Conservation (phyloP, 257 asterid genomes). For the Solanum chiquidenum region DNA sequence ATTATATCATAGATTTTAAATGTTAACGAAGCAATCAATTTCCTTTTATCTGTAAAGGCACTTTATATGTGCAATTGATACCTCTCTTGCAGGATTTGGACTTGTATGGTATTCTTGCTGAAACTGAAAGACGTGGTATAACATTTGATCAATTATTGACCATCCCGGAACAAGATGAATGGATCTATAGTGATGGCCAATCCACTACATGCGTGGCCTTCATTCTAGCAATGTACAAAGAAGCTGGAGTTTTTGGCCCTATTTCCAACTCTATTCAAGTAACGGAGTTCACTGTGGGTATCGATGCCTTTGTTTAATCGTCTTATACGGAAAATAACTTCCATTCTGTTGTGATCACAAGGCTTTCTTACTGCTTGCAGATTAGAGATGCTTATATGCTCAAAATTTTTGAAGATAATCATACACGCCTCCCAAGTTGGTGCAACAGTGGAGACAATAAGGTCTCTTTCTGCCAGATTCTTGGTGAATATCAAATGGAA, state of each 20-base stretch:
- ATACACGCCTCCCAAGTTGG: conserved; percentile 78
- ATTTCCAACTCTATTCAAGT: conserved; percentile 78
- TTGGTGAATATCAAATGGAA: conserved; percentile 87
- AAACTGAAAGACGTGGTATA: conserved; percentile 84
- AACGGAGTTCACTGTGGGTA: conserved; percentile 89
- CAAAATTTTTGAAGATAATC: conserved; percentile 62
- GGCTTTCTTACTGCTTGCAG: conserved; percentile 24
- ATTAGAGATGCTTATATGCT: conserved; percentile 95
- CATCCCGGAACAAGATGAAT: conserved; percentile 94
- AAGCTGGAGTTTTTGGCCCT: conserved; percentile 84
- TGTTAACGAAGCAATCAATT: neutral
- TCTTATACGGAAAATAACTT: neutral
- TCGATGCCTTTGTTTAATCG: neutral
- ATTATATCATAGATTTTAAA: neutral
- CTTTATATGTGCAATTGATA: neutral
- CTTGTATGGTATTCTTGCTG: conserved; percentile 72
- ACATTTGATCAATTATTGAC: conserved; percentile 85
- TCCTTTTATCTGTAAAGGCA: neutral
- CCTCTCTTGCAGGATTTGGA: conserved; percentile 52
- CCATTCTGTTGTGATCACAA: neutral
- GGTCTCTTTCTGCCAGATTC: conserved; percentile 86
- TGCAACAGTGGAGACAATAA: conserved; percentile 50
- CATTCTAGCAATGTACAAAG: conserved; percentile 89
- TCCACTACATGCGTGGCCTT: conserved; percentile 97
- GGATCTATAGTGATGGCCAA: conserved; percentile 98